These are phyloP conservation scores for Gentiana straminea DNA, from an alignment of 257 asterid genomes.

Conservation along the genomic window DNA sequence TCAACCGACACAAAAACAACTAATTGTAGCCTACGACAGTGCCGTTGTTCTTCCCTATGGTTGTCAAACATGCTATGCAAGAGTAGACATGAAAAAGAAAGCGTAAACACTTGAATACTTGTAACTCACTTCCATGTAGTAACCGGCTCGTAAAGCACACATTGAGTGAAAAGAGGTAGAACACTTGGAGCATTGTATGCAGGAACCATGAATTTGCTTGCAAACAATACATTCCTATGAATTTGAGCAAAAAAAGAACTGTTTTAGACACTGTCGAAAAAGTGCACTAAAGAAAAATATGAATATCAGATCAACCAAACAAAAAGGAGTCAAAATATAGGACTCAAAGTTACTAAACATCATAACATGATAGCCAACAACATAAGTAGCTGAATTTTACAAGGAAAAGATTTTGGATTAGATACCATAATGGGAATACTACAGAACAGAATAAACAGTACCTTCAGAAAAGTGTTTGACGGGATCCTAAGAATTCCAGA, in stretches of 20 bases:
- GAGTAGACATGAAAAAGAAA: no score
- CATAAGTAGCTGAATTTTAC: neutral
- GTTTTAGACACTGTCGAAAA: neutral
- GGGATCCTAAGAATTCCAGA: slow-evolving; percentile 71
- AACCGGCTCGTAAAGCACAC: slow-evolving; percentile 94
- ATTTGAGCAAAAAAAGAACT: slow-evolving; percentile 10
- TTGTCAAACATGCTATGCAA: no score
- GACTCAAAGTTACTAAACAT: neutral
- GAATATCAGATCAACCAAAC: no score
- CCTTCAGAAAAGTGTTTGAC: slow-evolving; percentile 60
- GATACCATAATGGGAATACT: no score
- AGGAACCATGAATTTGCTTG: slow-evolving; percentile 87
- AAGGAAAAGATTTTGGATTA: slow-evolving; percentile 1
- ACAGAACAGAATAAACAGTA: slow-evolving; percentile 11
- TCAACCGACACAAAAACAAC: no score
- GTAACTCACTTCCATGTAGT: slow-evolving; percentile 74
- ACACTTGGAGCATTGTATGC: slow-evolving; percentile 90
- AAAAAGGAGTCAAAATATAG: neutral
- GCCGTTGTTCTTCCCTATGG: no score
- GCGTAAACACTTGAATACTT: slow-evolving; percentile 4
- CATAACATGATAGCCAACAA: neutral
- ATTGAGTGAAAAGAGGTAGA: slow-evolving; percentile 71
- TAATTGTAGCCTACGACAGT: no score
- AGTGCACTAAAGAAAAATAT: neutral
- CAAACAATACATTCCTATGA: slow-evolving; percentile 78